phyloP scores from a whole-genome alignment of 495 filamentous ascomycete genomes.

The Podospora australis region DNA sequence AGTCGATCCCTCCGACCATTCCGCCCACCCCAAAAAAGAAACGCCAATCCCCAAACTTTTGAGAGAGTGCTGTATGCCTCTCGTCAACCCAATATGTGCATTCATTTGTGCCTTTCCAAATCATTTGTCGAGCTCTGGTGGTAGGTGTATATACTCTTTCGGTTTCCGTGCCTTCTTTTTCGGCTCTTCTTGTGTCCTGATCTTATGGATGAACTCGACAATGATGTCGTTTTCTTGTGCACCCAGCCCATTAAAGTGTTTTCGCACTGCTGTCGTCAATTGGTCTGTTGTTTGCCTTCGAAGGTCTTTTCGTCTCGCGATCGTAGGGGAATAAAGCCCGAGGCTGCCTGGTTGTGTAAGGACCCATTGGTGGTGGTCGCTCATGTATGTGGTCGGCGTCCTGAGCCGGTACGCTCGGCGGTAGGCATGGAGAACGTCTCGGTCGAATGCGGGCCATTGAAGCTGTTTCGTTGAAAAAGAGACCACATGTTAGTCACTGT shows the following conservation, averaged over 20 bases:
- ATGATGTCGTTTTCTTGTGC: conserved; percentile 84
- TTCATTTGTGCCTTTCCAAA: not conserved
- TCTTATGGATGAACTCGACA: conserved; percentile 80
- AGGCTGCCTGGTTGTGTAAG: conserved; percentile 61
- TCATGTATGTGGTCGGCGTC: conserved; percentile 63
- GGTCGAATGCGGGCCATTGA: conserved; percentile 66
- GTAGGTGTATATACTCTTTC: conserved; percentile 15
- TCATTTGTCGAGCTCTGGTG: conserved; percentile 13
- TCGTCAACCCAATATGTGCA: not conserved
- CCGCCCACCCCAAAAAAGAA: no score
- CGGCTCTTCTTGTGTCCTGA: conserved; percentile 39
- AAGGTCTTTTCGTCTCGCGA: conserved; percentile 54
- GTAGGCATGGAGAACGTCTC: conserved; percentile 71
- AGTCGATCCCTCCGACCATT: no score
- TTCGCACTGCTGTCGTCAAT: conserved; percentile 73
- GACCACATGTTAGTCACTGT: conserved; percentile 16
- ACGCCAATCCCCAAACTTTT: no score
- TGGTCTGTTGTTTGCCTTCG: conserved; percentile 68
- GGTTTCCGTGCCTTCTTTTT: conserved; percentile 26
- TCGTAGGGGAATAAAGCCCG: conserved; percentile 66
- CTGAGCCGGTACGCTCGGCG: conserved; percentile 68
- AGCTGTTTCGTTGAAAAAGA: conserved; percentile 43
- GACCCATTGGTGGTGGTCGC: conserved; percentile 62
- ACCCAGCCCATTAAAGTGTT: conserved; percentile 82
- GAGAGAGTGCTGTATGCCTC: conserved; percentile 12